Base-by-base conservation (phyloP, 805 yeast species). In the Priceomyces melissophilus region DNA sequence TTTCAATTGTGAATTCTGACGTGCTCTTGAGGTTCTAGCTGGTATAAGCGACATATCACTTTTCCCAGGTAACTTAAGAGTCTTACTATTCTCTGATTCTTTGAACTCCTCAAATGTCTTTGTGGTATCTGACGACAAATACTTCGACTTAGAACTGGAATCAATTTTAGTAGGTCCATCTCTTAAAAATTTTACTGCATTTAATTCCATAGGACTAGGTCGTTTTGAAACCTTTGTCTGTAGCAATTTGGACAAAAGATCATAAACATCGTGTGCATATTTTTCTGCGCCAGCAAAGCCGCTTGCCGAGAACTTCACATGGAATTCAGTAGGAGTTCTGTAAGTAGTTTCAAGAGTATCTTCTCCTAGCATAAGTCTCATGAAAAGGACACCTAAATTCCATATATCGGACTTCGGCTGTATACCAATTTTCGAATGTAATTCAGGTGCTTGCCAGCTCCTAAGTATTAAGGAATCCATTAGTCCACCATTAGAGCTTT, bases 381-480 rank as follows among this genome's bases (percentile, higher is more conserved):
- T 42, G 49, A 91, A 82, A 5, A 85, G 59, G 0, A 87, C 87
- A 6, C 97, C 99, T 30, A 89, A 63, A 54, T 86, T 86, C 98
- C 98, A 93, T 8, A 93, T 84, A 65, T 93, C 99, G 0, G 96
- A 82, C 58, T 88, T 86, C 29, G 89, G 69, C 42, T 83, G 83
- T 7, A 35, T 35, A 26, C 13, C 20, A 13, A 28, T 30, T 10
- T 85, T 82, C 42, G 73, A 28, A 61, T 53, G 37, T 6, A 82
- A 48, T 57, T 90, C 97, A 0, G 98, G 97, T 0, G 97, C 95
- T 10, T 60, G 65, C 96, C 97, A 90, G 26, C 37, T 55, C 42
- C 39, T 58, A 39, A 66, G 69, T 23, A 55, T 53, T 9, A 42
- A 45, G 1, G 37, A 13, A n/a, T 37, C 28, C 12, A 45, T 26